These are phyloP conservation scores for Colletotrichum paranaense DNA, from an alignment of 2,329 filamentous ascomycete genomes.

Conservation along the genomic window DNA sequence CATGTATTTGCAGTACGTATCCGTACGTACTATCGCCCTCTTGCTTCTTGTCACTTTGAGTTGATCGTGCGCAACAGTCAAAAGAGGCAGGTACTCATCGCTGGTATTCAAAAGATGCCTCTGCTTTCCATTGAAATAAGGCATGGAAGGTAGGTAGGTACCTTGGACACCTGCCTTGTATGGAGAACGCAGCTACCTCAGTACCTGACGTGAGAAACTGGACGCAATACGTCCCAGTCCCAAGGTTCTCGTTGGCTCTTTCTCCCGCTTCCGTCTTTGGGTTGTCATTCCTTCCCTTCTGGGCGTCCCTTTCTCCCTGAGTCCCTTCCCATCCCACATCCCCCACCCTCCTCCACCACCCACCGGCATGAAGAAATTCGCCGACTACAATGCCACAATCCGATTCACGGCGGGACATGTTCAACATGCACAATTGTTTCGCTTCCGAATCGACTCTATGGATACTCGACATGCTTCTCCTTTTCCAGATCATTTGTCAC, in stretches of 20 bases:
- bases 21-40: background rate
- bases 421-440: constrained; percentile 15
- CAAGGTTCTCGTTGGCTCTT: background rate
- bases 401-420: background rate
- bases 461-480: background rate
- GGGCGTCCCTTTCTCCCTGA: background rate
- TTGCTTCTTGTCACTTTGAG: background rate
- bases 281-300: constrained; percentile 17
- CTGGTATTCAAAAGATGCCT: background rate
- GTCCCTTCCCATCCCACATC: background rate
- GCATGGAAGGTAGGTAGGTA: background rate
- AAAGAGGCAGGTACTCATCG: background rate
- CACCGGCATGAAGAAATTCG: background rate
- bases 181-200: no score
- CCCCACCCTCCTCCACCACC: background rate
- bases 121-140: background rate
- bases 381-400: constrained; percentile 3
- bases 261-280: background rate
- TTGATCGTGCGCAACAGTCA: background rate
- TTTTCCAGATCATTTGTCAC: background rate
- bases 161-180: no score
- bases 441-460: no score
- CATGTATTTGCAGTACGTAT: background rate
- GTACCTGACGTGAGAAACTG: background rate
- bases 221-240: background rate